Base-by-base conservation (phyloP, 345 rosid genomes). In the Rubroshorea leprosula region DNA sequence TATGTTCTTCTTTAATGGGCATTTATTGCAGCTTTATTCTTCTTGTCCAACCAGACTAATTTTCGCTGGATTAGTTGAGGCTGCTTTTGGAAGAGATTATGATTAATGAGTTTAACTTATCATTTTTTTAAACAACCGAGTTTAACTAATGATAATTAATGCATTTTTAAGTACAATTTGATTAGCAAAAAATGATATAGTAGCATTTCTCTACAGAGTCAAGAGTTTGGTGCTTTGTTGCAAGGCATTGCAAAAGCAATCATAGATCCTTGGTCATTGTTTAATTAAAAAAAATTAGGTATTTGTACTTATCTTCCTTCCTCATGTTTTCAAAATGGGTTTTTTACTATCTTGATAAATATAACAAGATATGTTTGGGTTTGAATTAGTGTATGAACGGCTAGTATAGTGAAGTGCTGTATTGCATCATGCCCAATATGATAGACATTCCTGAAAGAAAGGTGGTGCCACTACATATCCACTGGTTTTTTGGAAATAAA, bases 21-120 rank as follows among this genome's bases (percentile, higher is more conserved):
- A 19, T 44, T 24, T 57, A 45, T 23, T 44, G 17, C 22, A 49
- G 24, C 26, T 39, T 49, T 19, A 22, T 29, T 35, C 49, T 63
- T 10, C 18, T 55, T 31, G 56, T 60, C 57, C 35, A n/a, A n/a
- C n/a, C n/a, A n/a, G n/a, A n/a, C n/a, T 25, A 56, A 23, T 35
- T 38, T 2, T 50, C 6, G 11, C 22, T 50, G 54, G 5, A 35
- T 35, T 13, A 35, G 41, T 35, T 35, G 41, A 27, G 1, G 41
- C 7, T 35, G 41, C 41, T 6, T n/a, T 35, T 6, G 41, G 12
- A 35, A 6, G 9, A 6, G 7, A 8, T 35, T 35, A 8, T 10
- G 11, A 35, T 13, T 35, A 4, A 35, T 2, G 41, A 35, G 12
- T 35, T 2, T 35, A 35, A 35, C 1, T 6, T 4, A 35, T 3